Percentiles rank a stretch among this genome's conserved stretches.
These are phyloP conservation scores for Diddensiella santjacobensis DNA, from an alignment of 805 yeast genomes.

Conservation along the genomic window DNA sequence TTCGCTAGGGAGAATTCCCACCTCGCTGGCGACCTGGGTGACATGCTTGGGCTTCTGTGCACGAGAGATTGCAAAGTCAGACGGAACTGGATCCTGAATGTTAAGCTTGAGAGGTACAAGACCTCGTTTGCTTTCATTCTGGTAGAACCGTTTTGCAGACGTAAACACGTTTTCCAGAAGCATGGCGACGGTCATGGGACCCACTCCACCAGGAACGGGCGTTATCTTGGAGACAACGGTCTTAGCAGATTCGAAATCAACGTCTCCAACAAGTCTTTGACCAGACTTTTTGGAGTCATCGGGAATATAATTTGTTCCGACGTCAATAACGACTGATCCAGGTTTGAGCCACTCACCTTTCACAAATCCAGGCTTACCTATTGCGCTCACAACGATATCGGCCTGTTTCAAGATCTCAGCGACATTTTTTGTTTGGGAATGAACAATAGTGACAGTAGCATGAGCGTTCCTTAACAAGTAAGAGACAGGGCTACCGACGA, in stretches of 20 bases:
- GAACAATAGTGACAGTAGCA: slow-evolving; percentile 82
- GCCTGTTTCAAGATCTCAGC: slow-evolving; percentile 59
- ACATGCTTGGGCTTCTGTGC: slow-evolving; percentile 84
- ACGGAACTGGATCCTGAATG: slow-evolving; percentile 69
- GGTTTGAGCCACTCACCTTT: slow-evolving; percentile 85
- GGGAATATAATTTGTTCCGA: slow-evolving; percentile 86
- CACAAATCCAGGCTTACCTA: slow-evolving; percentile 80
- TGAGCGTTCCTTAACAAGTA: slow-evolving; percentile 72
- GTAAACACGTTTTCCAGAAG: slow-evolving; percentile 74
- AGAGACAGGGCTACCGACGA: slow-evolving; percentile 93
- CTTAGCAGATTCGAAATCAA: slow-evolving; percentile 68
- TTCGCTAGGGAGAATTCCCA: slow-evolving; percentile 75
- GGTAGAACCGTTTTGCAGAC: slow-evolving; percentile 63
- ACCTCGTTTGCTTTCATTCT: slow-evolving; percentile 35
- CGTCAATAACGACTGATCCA: slow-evolving; percentile 86
- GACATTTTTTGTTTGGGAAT: slow-evolving; percentile 64
- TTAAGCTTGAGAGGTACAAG: slow-evolving; percentile 55
- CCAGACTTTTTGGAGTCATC: slow-evolving; percentile 77
- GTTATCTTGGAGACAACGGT: slow-evolving; percentile 68
- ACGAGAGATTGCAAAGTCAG: slow-evolving; percentile 86
- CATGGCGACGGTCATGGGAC: slow-evolving; percentile 99
- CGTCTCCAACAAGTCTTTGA: slow-evolving; percentile 88
- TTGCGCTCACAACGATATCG: slow-evolving; percentile 88
- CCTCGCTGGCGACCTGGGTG: slow-evolving; percentile 67
- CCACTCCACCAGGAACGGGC: slow-evolving; percentile 99